phyloP scores from a whole-genome alignment of 352 stramenopile genomes.

The Phytophthora podocarpi region DNA sequence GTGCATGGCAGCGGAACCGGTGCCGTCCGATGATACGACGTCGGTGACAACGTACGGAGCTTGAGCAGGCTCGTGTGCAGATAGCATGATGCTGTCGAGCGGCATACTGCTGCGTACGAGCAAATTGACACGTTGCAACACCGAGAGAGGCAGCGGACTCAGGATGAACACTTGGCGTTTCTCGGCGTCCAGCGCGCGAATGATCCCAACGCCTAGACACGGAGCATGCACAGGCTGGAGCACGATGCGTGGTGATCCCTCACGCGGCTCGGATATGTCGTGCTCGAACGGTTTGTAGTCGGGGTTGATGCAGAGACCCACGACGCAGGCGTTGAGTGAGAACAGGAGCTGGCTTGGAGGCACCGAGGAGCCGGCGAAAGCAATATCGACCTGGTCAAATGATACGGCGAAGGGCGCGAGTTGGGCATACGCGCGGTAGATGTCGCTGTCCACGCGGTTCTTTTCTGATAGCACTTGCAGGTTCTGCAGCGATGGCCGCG shows the following conservation, averaged over 20 bases:
- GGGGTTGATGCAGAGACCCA: slow-evolving; percentile 77
- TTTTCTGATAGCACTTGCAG: slow-evolving; percentile 75
- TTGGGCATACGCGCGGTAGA: slow-evolving; percentile 54
- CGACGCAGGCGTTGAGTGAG: slow-evolving; percentile 72
- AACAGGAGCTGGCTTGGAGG: slow-evolving; percentile 75
- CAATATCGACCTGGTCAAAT: slow-evolving; percentile 65
- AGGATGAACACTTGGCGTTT: slow-evolving; percentile 68
- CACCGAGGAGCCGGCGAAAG: slow-evolving; percentile 63
- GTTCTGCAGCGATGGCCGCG: slow-evolving; percentile 59
- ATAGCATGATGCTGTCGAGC: slow-evolving; percentile 60
- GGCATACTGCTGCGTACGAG: slow-evolving; percentile 73
- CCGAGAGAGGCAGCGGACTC: slow-evolving; percentile 56
- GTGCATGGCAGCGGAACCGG: slow-evolving; percentile 78
- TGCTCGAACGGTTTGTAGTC: slow-evolving; percentile 31
- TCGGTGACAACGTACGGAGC: slow-evolving; percentile 73
- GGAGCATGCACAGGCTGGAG: slow-evolving; percentile 57
- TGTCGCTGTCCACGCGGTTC: slow-evolving; percentile 59
- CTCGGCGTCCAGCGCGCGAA: slow-evolving; percentile 64
- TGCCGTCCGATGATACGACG: slow-evolving; percentile 73
- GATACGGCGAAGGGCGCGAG: slow-evolving; percentile 56
- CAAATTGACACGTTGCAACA: slow-evolving; percentile 73
- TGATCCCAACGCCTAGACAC: slow-evolving; percentile 68
- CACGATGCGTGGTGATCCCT: slow-evolving; percentile 57
- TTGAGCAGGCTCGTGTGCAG: slow-evolving; percentile 43
- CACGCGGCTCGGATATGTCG: slow-evolving; percentile 8